Evolutionary conservation across 495 filamentous ascomycete species (phyloP).

Genomic region (Tuber calosporum): DNA sequence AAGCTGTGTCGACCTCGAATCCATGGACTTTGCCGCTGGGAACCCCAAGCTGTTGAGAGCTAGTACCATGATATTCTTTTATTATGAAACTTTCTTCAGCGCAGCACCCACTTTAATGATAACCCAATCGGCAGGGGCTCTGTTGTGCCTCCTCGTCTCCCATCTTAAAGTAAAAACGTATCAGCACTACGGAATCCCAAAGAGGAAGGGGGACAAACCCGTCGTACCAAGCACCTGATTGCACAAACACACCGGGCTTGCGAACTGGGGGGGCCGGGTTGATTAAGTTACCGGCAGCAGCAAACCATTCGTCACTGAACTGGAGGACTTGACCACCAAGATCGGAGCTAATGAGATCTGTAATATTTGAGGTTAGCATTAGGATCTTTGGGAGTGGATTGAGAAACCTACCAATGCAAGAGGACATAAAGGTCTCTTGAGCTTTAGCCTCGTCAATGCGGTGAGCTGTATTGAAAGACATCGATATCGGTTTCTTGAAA

Average conservation of each 20-base stretch:
- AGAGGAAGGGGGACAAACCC: constrained; percentile 45
- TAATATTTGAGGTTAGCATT: constrained; percentile 1
- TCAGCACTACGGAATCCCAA: not conserved
- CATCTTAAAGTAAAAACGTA: constrained; percentile 45
- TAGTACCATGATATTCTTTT: constrained; percentile 6
- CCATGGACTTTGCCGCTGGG: constrained; percentile 67
- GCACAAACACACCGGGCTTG: constrained; percentile 73
- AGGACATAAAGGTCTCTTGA: constrained; percentile 63
- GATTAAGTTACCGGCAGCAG: constrained; percentile 69
- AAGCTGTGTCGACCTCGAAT: constrained; percentile 78
- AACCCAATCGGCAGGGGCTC: constrained; percentile 72
- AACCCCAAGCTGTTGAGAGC: constrained; percentile 55
- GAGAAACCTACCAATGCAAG: constrained; percentile 54
- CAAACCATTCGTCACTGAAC: constrained; percentile 85
- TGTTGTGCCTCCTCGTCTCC: constrained; percentile 87
- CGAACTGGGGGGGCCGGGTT: constrained; percentile 67
- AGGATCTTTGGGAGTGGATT: not conserved
- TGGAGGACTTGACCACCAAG: constrained; percentile 68
- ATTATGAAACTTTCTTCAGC: not conserved
- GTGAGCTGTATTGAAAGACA: not conserved
- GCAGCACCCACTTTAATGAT: constrained; percentile 51
- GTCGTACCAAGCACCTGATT: constrained; percentile 87
- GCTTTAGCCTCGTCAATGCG: constrained; percentile 48
- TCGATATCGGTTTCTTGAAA: not conserved
- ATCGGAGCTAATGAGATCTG: constrained; percentile 68